Base-by-base conservation (phyloP, 2,329 filamentous ascomycete genomes). In the Dactylellina leptospora region DNA sequence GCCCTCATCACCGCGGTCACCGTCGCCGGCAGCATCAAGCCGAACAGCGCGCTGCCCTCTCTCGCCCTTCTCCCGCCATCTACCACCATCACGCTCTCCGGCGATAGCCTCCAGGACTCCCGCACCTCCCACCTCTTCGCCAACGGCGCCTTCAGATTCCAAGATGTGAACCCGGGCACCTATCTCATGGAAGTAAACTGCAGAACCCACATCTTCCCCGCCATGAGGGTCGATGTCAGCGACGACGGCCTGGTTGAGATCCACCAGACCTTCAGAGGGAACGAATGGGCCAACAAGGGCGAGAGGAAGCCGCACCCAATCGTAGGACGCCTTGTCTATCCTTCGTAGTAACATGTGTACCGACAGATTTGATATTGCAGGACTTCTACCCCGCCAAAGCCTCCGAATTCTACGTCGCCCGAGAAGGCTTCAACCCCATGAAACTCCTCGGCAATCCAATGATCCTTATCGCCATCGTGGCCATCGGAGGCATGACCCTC, bases 401-500 rank as follows among this genome's bases (percentile, higher is more conserved):
- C 81, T 91, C 88, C 16, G 84, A 93, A n/a, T 78, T 97, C 64
- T 86, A 86, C 68, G 88, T 97, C 62, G 83, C 97, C 77, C 74
- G 75, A n/a, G 76, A 77, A 71, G 75, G 76, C 18, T 77, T 77
- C 73, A 76, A 74, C 22, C 76, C 75, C 33, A 74, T 76, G 50
- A 77, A 77, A 50, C 74, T 77, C 16, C 74, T 77, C 36, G 66
- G 66, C 47, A 95, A 95, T 79, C 95, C 95, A 2, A 97, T 97
- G 92, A 97, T 97, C 74, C 85, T 99, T 72, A 89, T 99, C 83
- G 92, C 90, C 3, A 81, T 96, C 30, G 87, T 95, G 38, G 92
- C 89, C 73, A 87, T 97, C 83, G 88, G 82, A 3, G 83, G 97
- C 75, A 92, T 96, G 74, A 85, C 97, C 77, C 93, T 93, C 75